Percentiles rank a stretch among this genome's conserved stretches.
phyloP scores from a whole-genome alignment of 345 rosid species.

The Acer saccharum region DNA sequence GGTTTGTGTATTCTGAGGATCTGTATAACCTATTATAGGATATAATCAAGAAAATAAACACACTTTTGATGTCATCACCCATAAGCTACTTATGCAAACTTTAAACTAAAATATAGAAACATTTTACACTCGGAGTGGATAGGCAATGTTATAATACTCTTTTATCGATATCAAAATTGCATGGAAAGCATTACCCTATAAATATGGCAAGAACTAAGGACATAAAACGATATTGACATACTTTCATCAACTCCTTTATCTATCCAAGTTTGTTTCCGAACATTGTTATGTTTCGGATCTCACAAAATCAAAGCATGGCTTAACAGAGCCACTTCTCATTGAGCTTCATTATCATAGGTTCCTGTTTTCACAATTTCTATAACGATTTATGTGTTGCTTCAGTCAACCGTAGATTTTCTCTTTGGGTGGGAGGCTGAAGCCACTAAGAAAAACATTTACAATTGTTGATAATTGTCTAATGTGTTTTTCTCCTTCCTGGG shows the following conservation, averaged over 20 bases:
- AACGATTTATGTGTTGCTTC: background rate
- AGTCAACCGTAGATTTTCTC: background rate
- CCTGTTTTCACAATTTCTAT: slow-evolving; percentile 1
- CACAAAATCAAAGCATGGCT: background rate
- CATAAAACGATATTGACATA: slow-evolving; percentile 3
- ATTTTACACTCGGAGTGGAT: background rate
- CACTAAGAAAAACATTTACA: background rate
- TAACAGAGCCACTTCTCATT: background rate
- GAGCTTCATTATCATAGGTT: background rate
- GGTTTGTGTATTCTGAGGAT: slow-evolving; percentile 84
- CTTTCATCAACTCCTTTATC: background rate
- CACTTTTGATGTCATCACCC: background rate
- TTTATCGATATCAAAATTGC: background rate
- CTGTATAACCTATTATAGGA: slow-evolving; percentile 64
- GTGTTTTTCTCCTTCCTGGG: background rate
- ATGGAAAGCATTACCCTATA: background rate
- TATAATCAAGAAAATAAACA: background rate
- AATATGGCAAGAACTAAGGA: slow-evolving; percentile 1
- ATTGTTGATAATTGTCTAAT: background rate
- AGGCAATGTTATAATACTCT: background rate
- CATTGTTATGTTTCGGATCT: slow-evolving; percentile 4
- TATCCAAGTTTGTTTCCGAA: background rate
- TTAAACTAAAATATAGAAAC: background rate
- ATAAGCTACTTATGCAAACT: slow-evolving; percentile 7
- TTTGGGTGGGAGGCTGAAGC: background rate